Percentiles rank a stretch among this genome's conserved stretches.
Evolutionary conservation across 345 rosid genomes (phyloP).

Genomic region (Clarkia xantiana): DNA sequence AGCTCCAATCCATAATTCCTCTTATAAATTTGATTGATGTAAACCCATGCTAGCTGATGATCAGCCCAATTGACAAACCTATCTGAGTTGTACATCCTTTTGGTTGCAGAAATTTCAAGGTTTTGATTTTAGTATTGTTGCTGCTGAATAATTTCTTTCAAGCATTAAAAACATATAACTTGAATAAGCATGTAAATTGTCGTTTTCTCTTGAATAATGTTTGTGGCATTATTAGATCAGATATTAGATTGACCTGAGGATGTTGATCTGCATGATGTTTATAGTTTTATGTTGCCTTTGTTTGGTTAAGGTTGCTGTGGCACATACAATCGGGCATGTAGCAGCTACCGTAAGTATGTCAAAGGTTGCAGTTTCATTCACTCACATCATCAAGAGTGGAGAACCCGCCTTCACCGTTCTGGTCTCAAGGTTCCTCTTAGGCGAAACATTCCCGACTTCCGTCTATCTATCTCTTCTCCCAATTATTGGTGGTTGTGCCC

Average conservation of each 20-base stretch:
- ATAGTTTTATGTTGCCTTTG: background rate
- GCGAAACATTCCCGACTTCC: constrained; percentile 67
- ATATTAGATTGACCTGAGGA: background rate
- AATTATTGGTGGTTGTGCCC: constrained; percentile 98
- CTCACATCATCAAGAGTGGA: constrained; percentile 96
- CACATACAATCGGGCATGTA: constrained; percentile 97
- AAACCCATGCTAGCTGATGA: no score
- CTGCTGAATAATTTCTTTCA: no score
- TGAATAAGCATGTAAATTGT: no score
- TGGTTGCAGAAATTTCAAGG: no score
- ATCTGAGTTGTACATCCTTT: no score
- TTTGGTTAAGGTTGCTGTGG: constrained; percentile 74
- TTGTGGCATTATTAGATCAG: no score
- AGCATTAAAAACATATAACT: no score
- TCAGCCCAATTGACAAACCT: no score
- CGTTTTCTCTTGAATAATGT: no score
- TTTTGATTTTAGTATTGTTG: no score
- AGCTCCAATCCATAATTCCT: no score
- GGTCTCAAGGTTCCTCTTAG: constrained; percentile 78
- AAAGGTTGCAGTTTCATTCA: constrained; percentile 98
- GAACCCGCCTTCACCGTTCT: constrained; percentile 96
- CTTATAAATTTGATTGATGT: no score
- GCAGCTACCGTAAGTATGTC: constrained; percentile 99
- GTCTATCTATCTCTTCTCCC: constrained; percentile 87
- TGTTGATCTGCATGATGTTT: background rate